Conservation (phyloP, 2,329 filamentous ascomycete species). For the Cladosporium colombiae region DNA sequence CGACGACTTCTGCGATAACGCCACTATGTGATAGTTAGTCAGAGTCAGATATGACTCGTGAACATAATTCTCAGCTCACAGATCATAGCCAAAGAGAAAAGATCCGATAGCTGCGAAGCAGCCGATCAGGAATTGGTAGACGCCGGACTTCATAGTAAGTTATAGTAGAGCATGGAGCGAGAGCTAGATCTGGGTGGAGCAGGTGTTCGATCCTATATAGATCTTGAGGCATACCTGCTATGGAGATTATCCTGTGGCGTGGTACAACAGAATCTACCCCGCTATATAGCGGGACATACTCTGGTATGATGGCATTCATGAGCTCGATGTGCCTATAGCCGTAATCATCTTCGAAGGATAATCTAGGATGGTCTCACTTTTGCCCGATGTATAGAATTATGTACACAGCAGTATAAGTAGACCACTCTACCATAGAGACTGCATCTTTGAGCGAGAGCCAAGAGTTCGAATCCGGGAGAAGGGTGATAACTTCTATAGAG, state of each 20-base stretch:
- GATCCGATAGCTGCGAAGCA: slow-evolving; percentile 47
- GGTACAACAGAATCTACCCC: neutral
- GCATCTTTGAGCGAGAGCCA: no score
- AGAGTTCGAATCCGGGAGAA: no score
- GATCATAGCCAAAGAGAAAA: slow-evolving; percentile 51
- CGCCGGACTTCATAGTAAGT: slow-evolving; percentile 25
- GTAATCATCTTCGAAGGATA: neutral
- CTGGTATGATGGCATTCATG: neutral
- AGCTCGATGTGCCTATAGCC: neutral
- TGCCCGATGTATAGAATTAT: neutral
- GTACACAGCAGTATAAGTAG: neutral
- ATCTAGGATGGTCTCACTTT: neutral
- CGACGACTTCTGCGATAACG: slow-evolving; percentile 31
- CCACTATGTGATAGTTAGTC: neutral
- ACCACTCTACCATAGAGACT: no score
- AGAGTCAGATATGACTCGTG: no score
- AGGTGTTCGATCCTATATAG: neutral
- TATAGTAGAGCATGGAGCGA: neutral
- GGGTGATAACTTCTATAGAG: no score
- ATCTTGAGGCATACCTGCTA: neutral
- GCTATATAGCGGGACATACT: neutral
- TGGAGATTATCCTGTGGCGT: neutral
- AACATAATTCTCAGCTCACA: slow-evolving; percentile 23
- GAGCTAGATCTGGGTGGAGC: neutral
- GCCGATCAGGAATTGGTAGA: slow-evolving; percentile 37